Percentiles rank a stretch among this genome's conserved stretches.
These are phyloP conservation scores for Eragrostis tef DNA, from an alignment of 202 grass and related monocot genomes.

Conservation along the genomic window DNA sequence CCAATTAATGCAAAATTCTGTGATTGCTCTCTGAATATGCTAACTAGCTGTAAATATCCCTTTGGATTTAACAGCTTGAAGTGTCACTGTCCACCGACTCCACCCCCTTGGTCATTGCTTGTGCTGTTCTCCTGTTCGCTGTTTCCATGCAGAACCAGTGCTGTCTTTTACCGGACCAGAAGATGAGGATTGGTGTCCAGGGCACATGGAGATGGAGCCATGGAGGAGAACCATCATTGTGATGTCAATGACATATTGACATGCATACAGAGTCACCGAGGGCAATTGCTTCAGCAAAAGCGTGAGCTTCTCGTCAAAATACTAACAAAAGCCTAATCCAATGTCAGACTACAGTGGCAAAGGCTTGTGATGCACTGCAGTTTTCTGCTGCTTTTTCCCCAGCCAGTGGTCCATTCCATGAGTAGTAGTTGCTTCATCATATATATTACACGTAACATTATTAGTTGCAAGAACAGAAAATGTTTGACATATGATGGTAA, in stretches of 20 bases:
- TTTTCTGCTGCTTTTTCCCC: background rate
- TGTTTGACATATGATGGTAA: background rate
- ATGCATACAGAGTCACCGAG: background rate
- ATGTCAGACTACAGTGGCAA: background rate
- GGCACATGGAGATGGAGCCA: no score
- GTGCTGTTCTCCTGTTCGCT: constrained; percentile 29
- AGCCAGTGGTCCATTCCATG: constrained; percentile 1
- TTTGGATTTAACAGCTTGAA: background rate
- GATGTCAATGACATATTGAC: background rate
- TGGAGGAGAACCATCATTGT: constrained; percentile 30
- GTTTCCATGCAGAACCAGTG: constrained; percentile 28
- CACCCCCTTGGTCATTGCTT: constrained; percentile 7
- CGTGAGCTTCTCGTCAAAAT: background rate
- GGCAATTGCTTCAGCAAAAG: background rate
- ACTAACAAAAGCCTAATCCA: constrained; percentile 1
- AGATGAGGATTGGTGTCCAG: constrained; percentile 8
- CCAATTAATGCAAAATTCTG: background rate
- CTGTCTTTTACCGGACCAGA: constrained; percentile 27
- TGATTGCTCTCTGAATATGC: background rate
- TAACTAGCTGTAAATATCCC: no score
- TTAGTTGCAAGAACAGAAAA: background rate
- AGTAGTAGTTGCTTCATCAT: background rate
- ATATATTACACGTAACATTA: no score
- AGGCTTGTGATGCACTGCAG: constrained; percentile 16
- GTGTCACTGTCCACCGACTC: constrained; percentile 34